Evolutionary conservation across 148 eudicot genomes (phyloP).

Genomic region (Fagopyrum tataricum): DNA sequence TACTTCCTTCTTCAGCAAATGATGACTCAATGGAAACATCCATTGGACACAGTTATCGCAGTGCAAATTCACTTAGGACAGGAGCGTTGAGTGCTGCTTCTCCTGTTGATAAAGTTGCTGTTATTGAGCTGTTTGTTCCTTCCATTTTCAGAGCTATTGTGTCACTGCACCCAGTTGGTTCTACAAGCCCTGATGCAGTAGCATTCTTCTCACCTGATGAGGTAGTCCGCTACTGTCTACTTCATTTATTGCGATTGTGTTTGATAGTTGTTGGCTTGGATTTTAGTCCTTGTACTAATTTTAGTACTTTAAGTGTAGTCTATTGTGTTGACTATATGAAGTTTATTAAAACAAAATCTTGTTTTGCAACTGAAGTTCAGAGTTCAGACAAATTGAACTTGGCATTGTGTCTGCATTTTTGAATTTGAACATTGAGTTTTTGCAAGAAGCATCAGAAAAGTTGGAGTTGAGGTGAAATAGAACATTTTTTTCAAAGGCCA

Average conservation of each 20-base stretch:
- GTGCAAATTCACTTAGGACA: conserved; percentile 44
- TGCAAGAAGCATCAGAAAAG: not conserved
- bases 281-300: not conserved
- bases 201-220: conserved; percentile 96
- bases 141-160: conserved; percentile 76
- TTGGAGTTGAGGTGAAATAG: not conserved
- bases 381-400: not conserved
- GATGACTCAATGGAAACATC: conserved; percentile 42
- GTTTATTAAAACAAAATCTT: not conserved
- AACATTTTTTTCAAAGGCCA: not conserved
- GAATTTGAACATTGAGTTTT: not conserved
- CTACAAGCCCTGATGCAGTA: conserved; percentile 79
- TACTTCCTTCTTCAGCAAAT: conserved; percentile 44
- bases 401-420: not conserved
- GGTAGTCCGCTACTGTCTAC: conserved; percentile 30
- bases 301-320: not conserved
- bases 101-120: conserved; percentile 56
- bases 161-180: conserved; percentile 88
- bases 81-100: conserved; percentile 25
- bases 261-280: not conserved
- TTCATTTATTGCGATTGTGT: not conserved
- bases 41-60: conserved; percentile 42
- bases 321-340: not conserved
- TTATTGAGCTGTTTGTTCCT: conserved; percentile 72
- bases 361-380: not conserved